A percentile compares a stretch with the other conserved stretches of the same genome.
Conservation (phyloP, 2,329 filamentous ascomycete species). For the Lachnellula subtilissima region DNA sequence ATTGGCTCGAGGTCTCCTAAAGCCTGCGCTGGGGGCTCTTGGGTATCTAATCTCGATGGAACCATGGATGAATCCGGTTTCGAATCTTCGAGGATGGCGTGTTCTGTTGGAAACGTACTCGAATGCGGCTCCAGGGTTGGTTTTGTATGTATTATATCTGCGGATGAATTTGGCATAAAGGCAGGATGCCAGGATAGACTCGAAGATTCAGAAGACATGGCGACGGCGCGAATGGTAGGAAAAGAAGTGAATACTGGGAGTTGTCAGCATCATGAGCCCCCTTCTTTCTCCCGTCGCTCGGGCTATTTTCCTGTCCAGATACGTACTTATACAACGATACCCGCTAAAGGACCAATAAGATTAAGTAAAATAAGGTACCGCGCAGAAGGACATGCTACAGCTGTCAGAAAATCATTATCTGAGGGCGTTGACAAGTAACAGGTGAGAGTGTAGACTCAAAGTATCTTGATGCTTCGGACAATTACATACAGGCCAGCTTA, state of each 20-base stretch:
- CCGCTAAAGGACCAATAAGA: conserved; percentile 24
- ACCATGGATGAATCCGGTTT: background rate
- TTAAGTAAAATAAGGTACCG: conserved; percentile 12
- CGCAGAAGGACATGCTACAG: conserved; percentile 17
- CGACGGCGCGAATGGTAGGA: conserved; percentile 10
- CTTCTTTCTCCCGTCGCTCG: background rate
- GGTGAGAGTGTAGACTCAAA: background rate
- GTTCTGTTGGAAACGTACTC: conserved; percentile 3
- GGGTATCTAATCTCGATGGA: background rate
- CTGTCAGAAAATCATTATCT: background rate
- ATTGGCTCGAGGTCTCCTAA: background rate
- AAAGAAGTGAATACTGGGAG: conserved; percentile 26
- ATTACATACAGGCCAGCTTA: background rate
- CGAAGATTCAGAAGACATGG: conserved; percentile 41
- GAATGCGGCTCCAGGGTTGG: conserved; percentile 1
- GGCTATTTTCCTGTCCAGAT: background rate
- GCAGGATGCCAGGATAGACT: conserved; percentile 48
- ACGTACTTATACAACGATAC: conserved; percentile 27
- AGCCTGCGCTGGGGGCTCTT: background rate
- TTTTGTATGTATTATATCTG: conserved; percentile 18
- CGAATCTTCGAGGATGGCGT: conserved; percentile 4
- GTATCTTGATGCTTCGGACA: background rate
- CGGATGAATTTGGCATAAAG: conserved; percentile 42
- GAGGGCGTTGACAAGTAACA: background rate
- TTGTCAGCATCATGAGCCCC: conserved; percentile 16